Conservation (phyloP, 139 green algal genomes). For the Coccomyxa sp. region DNA sequence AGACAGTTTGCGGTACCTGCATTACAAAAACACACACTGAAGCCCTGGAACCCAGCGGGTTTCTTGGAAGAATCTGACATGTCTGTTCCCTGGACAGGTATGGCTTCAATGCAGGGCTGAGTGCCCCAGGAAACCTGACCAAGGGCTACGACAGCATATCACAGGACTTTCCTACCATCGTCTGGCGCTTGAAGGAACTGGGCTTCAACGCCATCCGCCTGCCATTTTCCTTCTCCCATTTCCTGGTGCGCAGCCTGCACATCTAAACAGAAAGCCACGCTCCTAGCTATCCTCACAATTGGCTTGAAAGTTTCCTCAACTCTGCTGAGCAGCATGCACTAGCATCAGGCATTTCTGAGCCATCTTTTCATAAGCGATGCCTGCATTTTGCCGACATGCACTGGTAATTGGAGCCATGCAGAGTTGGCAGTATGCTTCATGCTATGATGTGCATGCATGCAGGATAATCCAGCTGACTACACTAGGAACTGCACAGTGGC, state of each 20-base stretch:
- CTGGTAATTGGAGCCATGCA: neutral
- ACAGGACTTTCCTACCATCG: constrained; percentile 37
- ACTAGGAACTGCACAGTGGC: neutral
- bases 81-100: neutral
- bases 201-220: constrained; percentile 58
- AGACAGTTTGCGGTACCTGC: no score
- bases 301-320: no score
- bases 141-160: constrained; percentile 5
- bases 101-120: constrained; percentile 3
- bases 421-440: neutral
- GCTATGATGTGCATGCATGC: neutral
- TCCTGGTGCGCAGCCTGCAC: neutral
- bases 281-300: no score
- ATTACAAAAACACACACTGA: no score
- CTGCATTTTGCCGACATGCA: neutral
- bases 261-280: no score
- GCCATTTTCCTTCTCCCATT: constrained; percentile 34
- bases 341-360: no score
- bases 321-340: no score
- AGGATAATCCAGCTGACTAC: neutral
- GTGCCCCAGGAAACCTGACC: constrained; percentile 6
- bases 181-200: constrained; percentile 50
- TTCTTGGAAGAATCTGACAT: no score
- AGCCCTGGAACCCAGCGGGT: no score
- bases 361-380: no score